Evolutionary conservation across 441 rosid genomes (phyloP).

Genomic region (Corymbia citriodora): DNA sequence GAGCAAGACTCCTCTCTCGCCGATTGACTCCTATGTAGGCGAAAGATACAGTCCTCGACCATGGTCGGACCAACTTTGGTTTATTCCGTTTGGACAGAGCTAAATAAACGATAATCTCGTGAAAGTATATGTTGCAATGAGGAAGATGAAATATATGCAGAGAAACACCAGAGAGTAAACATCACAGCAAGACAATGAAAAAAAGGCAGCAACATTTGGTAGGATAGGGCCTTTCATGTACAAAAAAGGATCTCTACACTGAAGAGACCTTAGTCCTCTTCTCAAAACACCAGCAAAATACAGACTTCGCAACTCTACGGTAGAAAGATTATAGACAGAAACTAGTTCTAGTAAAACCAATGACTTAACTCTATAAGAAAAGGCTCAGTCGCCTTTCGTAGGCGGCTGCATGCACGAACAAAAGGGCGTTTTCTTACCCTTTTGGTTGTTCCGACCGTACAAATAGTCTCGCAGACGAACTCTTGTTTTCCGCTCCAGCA

Average conservation of each 20-base stretch:
- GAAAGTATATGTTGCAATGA: not conserved
- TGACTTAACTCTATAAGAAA: not conserved
- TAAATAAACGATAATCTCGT: not conserved
- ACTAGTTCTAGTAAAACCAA: not conserved
- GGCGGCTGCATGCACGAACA: slow-evolving; percentile 82
- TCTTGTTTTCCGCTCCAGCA: slow-evolving; percentile 40
- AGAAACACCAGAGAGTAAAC: not conserved
- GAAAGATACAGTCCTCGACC: not conserved
- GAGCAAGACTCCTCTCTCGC: not conserved
- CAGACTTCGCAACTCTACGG: not conserved
- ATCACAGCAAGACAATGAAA: not conserved
- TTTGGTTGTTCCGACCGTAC: slow-evolving; percentile 41
- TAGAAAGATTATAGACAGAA: not conserved
- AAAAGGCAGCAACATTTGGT: not conserved
- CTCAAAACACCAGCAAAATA: not conserved
- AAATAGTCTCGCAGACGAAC: slow-evolving; percentile 78
- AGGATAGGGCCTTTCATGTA: not conserved
- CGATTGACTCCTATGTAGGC: not conserved
- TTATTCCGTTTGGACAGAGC: not conserved
- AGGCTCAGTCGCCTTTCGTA: slow-evolving; percentile 44
- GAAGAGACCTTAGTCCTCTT: not conserved
- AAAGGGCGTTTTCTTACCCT: slow-evolving; percentile 45
- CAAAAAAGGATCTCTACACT: not conserved
- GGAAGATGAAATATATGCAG: not conserved
- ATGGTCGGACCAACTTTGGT: not conserved